Conservation (phyloP, 805 yeast species). For the Candida alai region DNA sequence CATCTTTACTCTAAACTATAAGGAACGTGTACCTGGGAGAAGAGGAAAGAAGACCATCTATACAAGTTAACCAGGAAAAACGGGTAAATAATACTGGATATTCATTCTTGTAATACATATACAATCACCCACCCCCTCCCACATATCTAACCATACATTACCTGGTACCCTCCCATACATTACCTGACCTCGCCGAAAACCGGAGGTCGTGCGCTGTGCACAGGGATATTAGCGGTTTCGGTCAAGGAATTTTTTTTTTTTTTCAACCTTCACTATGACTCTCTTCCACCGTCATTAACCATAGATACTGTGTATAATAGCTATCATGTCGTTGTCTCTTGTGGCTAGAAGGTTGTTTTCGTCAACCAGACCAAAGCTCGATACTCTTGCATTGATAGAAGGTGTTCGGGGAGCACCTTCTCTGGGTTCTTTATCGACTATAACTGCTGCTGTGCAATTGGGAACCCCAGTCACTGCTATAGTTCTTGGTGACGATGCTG, state of each 20-base stretch:
- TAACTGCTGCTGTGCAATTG: slow-evolving; percentile 73
- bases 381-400: slow-evolving; percentile 77
- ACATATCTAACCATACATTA: no score
- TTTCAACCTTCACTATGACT: neutral
- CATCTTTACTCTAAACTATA: no score
- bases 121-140: no score
- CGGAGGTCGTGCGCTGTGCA: slow-evolving; percentile 8
- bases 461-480: slow-evolving; percentile 81
- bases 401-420: slow-evolving; percentile 52
- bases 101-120: no score
- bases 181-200: slow-evolving; percentile 3
- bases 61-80: no score
- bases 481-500: slow-evolving; percentile 62
- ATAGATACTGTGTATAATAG: neutral
- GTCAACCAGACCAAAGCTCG: slow-evolving; percentile 16
- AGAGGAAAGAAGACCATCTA: no score
- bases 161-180: no score
- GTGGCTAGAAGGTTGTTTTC: slow-evolving; percentile 47
- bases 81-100: no score
- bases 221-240: no score
- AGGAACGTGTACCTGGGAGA: no score
- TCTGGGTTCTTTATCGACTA: slow-evolving; percentile 58
- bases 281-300: neutral
- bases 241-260: no score
- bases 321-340: slow-evolving; percentile 4